Evolutionary conservation across 306 rosid species (phyloP), one percentile per base, ranked within the genome.

Genomic region (Trifolium subterraneum): DNA sequence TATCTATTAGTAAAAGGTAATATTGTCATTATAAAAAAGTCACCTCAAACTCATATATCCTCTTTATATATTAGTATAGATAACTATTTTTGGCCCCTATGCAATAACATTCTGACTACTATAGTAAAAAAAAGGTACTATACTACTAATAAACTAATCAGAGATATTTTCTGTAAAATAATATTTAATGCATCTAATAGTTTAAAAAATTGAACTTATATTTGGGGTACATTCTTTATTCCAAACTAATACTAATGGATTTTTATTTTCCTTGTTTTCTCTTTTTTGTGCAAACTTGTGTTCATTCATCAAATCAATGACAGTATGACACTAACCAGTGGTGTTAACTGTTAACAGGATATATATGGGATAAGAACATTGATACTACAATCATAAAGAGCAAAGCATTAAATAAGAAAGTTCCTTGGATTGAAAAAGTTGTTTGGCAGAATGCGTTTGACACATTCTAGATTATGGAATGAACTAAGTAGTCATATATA

Each of bases 281-380:
- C 47, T 15, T 60, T 63, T 31, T 35, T 14, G 10, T 6, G 18
- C 36, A 59, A 63, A 22, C 35, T 62, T 62, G 2, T 39, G 29
- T 64, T 27, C n/a, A 19, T 64, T 62, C 27, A 14, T 48, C 66
- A 29, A 66, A 69, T 62, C 70, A 69, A 16, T n/a, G 64, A 47
- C 22, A 55, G 23, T 54, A 16, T n/a, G 64, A 47, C 22, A 55
- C 35, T 54, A 29, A 18, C 38, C 7, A 42, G 59, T 55, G 68
- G 44, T 14, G 54, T 44, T 59, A 19, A 68, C 39, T 14, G 54
- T 44, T 59, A 19, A 68, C 39, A 27, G 19, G 41, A 64, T 62
- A 59, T 5, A 25, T 27, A 10, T 58, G 44, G 20, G 76, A 59
- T 59, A 7, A 35, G 39, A 7, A 27, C 65, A 60, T 29, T 29